Base-by-base conservation (phyloP, 148 eudicot species). In the Arctostaphylos glauca region DNA sequence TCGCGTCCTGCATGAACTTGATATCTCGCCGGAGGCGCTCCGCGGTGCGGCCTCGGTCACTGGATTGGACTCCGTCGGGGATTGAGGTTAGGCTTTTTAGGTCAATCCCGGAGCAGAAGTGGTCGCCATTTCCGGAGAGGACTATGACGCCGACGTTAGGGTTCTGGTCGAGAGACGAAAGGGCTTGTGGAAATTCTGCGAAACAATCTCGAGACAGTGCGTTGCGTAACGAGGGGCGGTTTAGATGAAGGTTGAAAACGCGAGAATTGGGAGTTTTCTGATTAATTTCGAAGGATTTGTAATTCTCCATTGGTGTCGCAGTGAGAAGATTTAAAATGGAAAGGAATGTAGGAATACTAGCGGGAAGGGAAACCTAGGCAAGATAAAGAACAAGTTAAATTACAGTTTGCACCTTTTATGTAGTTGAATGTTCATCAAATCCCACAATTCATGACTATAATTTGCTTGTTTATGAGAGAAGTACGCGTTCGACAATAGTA, bases 31-130 rank as follows among this genome's bases (percentile, higher is more conserved):
- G 84, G 5, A 94, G 83, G 31, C 86, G 85, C 90, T 96, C 98
- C 13, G 86, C 85, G 25, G 84, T 16, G 21, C 94, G 91, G 49
- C 64, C 98, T 2, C 86, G 86, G 72, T 94, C 98, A 1, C 75
- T 5, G 23, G 92, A 80, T 0, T 31, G 55, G n/a, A 56, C 16
- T 0, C 59, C 60, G 5, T 19, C 5, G 25, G 84, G 3, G 19
- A 88, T 49, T 14, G 89, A 59, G 44, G 60, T 19, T 4, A 93
- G 89, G 81, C 88, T 6, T 7, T 67, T 82, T 76, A 96, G 82
- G 82, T 96, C 99, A 84, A 96, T 93, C 44, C 99, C 99, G 81
- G 99, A 75, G 90, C 95, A 96, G 86, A 96, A 96, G 74, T 92
- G 92, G 1, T 82, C 15, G 44, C 98, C 98, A 78, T 78, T 75